phyloP scores from a whole-genome alignment of 208 protist genomes.

The Acanthamoeba triangularis region DNA sequence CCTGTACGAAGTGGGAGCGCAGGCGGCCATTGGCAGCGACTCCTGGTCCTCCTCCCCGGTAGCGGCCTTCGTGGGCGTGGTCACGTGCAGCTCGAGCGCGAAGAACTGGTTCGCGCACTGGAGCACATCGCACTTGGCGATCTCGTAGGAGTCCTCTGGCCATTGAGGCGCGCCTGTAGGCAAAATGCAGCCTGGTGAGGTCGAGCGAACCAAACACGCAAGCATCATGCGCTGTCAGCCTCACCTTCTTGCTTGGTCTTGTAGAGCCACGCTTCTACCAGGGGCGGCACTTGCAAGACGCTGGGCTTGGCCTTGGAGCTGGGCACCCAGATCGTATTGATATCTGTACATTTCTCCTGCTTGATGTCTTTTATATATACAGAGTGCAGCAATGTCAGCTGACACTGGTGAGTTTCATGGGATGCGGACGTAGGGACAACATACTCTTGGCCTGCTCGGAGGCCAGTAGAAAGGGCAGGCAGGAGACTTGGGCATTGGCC shows the following conservation, averaged over 20 bases:
- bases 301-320: neutral
- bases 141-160: slow-evolving; percentile 1
- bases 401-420: no score
- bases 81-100: neutral
- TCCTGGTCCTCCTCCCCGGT: neutral
- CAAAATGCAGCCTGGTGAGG: neutral
- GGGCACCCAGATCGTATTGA: slow-evolving; percentile 45
- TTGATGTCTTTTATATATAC: neutral
- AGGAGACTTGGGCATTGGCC: neutral
- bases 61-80: neutral
- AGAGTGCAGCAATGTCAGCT: neutral
- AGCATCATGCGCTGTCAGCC: neutral
- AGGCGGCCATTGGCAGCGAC: neutral
- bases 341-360: slow-evolving; percentile 12
- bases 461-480: slow-evolving; percentile 14
- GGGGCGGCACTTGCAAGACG: slow-evolving; percentile 13
- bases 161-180: neutral
- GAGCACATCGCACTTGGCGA: slow-evolving; percentile 39
- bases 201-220: no score
- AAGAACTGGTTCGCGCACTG: neutral
- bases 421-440: no score
- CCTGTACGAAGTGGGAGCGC: neutral
- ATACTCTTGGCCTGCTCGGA: neutral
- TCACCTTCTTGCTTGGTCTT: neutral
- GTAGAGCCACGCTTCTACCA: neutral